Conservation (phyloP, 495 filamentous ascomycete genomes). For the Penicillium daleae region DNA sequence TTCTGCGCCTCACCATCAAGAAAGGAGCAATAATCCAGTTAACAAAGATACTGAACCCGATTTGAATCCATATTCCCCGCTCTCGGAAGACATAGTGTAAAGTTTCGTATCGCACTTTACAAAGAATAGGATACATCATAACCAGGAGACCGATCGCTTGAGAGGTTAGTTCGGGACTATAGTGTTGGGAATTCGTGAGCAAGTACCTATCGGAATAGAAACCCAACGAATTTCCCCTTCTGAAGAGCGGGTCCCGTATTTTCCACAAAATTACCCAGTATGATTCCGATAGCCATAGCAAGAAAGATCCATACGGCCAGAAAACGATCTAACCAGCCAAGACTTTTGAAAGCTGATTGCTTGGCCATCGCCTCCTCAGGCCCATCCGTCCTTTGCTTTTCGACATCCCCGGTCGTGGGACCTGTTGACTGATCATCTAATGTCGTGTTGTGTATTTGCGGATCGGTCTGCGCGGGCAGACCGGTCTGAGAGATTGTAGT, state of each 20-base stretch:
- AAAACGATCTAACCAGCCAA: slow-evolving; percentile 74
- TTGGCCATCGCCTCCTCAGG: slow-evolving; percentile 10
- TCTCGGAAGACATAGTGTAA: slow-evolving; percentile 69
- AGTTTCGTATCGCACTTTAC: slow-evolving; percentile 83
- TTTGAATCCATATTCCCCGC: slow-evolving; percentile 74
- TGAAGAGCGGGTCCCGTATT: slow-evolving; percentile 65
- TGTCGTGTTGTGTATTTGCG: slow-evolving; percentile 12
- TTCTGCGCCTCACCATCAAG: slow-evolving; percentile 66
- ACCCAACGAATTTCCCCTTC: slow-evolving; percentile 73
- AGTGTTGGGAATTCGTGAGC: neutral
- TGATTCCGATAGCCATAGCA: slow-evolving; percentile 81
- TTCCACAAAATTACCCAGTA: slow-evolving; percentile 79
- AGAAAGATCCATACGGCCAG: slow-evolving; percentile 86
- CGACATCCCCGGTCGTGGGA: slow-evolving; percentile 16
- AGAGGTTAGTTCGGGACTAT: neutral
- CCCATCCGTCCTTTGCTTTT: slow-evolving; percentile 19
- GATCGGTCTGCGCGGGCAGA: slow-evolving; percentile 10
- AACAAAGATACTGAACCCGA: slow-evolving; percentile 74
- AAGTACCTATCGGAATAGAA: slow-evolving; percentile 74
- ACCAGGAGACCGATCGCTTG: slow-evolving; percentile 78
- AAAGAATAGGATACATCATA: slow-evolving; percentile 96
- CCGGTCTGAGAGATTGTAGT: slow-evolving; percentile 13
- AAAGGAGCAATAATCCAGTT: slow-evolving; percentile 93
- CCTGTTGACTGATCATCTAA: slow-evolving; percentile 12
- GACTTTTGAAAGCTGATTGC: slow-evolving; percentile 52